phyloP scores from a whole-genome alignment of 306 rosid species.

The Glycyrrhiza uralensis region DNA sequence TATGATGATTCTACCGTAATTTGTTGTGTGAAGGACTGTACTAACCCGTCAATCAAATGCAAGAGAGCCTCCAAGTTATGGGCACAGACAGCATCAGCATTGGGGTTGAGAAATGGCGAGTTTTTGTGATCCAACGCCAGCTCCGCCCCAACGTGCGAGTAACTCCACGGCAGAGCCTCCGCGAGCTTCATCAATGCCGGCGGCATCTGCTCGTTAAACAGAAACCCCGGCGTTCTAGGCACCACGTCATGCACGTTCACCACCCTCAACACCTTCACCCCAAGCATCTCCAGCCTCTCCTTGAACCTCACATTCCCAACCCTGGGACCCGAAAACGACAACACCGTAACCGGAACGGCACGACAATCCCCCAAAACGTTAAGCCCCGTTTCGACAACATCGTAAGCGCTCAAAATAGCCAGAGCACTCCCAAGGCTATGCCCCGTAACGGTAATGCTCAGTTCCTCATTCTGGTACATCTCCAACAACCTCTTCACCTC shows the following conservation, averaged over 20 bases:
- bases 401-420: slow-evolving; percentile 67
- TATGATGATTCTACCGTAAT: no score
- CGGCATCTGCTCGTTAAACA: slow-evolving; percentile 54
- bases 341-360: slow-evolving; percentile 49
- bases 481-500: slow-evolving; percentile 56
- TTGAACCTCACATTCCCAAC: slow-evolving; percentile 75
- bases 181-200: slow-evolving; percentile 49
- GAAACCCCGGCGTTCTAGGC: slow-evolving; percentile 60
- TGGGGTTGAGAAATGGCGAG: slow-evolving; percentile 66
- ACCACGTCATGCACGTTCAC: slow-evolving; percentile 67
- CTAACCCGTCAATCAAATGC: slow-evolving; percentile 83
- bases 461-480: slow-evolving; percentile 43
- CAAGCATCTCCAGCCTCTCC: slow-evolving; percentile 59
- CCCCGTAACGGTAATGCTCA: slow-evolving; percentile 75
- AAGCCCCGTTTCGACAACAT: slow-evolving; percentile 61
- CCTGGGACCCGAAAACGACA: slow-evolving; percentile 80
- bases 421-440: slow-evolving; percentile 81
- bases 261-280: slow-evolving; percentile 72
- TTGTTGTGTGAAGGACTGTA: neutral
- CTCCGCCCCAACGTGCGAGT: slow-evolving; percentile 71
- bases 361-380: slow-evolving; percentile 37
- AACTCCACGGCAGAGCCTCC: slow-evolving; percentile 78
- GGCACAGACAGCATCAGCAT: slow-evolving; percentile 42
- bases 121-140: slow-evolving; percentile 54
- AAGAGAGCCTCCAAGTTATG: slow-evolving; percentile 84